phyloP scores from a whole-genome alignment of 192 early-diverging fungal genomes.

The Fimicolochytrium jonesii region DNA sequence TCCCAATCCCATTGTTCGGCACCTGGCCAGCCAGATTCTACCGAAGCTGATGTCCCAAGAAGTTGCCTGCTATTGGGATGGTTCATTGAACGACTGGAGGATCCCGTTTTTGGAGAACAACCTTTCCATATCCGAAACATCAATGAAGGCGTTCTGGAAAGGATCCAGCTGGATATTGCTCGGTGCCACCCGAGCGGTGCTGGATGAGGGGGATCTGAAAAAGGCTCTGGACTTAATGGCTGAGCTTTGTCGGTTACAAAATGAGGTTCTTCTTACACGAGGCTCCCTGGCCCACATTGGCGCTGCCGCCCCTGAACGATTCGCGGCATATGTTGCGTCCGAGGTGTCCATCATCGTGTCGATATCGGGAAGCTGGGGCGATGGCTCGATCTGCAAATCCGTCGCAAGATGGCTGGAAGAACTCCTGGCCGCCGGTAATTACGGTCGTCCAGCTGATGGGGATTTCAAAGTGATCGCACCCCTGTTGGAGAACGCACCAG shows the following conservation, averaged over 20 bases:
- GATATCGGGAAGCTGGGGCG: conserved; percentile 22
- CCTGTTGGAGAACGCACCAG: conserved; percentile 63
- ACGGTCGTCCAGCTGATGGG: conserved; percentile 46
- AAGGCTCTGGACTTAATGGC: conserved; percentile 22
- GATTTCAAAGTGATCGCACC: too few species aligned
- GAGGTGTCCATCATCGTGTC: conserved; percentile 71
- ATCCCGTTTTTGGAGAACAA: background rate
- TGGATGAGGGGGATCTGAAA: conserved; percentile 48
- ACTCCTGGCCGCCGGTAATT: conserved; percentile 65
- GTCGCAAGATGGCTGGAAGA: conserved; percentile 63
- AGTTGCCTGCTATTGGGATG: conserved; percentile 77
- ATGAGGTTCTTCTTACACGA: conserved; percentile 29
- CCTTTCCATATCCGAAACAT: conserved; percentile 35
- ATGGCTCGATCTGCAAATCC: conserved; percentile 41
- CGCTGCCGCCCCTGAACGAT: conserved; percentile 49
- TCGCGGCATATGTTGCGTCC: conserved; percentile 63
- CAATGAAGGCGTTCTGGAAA: conserved; percentile 75
- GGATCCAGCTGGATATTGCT: conserved; percentile 57
- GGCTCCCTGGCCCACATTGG: background rate
- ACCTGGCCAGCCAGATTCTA: conserved; percentile 66
- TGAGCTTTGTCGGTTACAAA: conserved; percentile 27
- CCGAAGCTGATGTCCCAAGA: conserved; percentile 68
- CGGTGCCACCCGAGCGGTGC: conserved; percentile 65
- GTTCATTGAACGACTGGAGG: conserved; percentile 39
- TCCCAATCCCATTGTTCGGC: conserved; percentile 62